Conservation (phyloP, 2,329 filamentous ascomycete species). For the Sarocladium oryzae region DNA sequence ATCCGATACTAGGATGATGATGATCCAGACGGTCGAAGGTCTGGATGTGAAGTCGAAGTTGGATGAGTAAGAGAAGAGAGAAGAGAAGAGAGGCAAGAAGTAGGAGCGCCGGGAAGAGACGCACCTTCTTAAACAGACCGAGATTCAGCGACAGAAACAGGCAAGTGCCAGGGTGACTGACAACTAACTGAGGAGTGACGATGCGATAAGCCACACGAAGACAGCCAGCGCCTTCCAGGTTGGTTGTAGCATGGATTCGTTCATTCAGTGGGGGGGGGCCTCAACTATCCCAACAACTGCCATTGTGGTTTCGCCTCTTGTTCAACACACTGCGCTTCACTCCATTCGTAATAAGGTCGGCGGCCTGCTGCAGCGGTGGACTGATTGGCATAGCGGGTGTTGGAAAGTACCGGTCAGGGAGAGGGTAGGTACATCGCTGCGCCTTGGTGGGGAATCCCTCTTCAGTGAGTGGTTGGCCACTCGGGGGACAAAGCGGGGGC, state of each 20-base stretch:
- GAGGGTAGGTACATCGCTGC: background rate
- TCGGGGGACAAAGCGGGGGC: background rate
- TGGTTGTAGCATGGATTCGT: background rate
- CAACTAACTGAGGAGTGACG: background rate
- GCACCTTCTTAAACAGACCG: conserved; percentile 9
- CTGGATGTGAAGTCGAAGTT: conserved; percentile 5
- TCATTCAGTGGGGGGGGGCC: background rate
- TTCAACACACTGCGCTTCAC: background rate
- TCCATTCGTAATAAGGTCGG: background rate
- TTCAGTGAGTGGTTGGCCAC: background rate
- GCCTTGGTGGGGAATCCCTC: background rate
- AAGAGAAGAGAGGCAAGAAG: background rate
- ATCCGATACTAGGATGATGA: background rate
- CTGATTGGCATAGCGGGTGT: background rate
- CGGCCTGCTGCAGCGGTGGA: background rate
- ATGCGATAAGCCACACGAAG: conserved; percentile 6
- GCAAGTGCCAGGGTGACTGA: conserved; percentile 2
- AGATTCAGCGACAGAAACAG: conserved; percentile 4
- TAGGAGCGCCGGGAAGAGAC: background rate
- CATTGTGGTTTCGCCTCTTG: background rate
- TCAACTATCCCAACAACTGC: background rate
- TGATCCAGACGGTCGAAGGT: conserved; percentile 2
- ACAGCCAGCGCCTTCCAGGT: background rate
- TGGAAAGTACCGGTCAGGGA: background rate
- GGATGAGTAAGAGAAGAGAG: background rate